A percentile compares a stretch with the other conserved stretches of the same genome.
Conservation (phyloP, 2,329 filamentous ascomycete genomes). For the Pezicula rhizophila region DNA sequence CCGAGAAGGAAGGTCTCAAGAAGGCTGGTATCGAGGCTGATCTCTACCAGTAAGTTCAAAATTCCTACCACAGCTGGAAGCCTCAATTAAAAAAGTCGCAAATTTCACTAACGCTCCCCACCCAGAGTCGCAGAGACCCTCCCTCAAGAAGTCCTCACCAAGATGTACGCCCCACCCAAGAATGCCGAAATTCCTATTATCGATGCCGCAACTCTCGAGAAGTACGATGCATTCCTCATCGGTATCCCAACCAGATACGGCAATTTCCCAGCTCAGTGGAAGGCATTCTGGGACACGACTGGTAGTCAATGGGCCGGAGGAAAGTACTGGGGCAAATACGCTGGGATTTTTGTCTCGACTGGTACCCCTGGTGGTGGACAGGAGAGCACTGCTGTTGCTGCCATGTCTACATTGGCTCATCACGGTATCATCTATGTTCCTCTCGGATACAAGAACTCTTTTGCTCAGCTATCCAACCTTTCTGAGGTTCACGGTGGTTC, state of each 20-base stretch:
- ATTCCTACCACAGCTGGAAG: constrained; percentile 5
- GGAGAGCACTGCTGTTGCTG: constrained; percentile 75
- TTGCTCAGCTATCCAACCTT: constrained; percentile 63
- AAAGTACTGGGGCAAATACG: constrained; percentile 79
- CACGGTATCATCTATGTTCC: constrained; percentile 98
- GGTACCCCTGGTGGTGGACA: constrained; percentile 82
- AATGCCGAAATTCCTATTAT: constrained; percentile 57
- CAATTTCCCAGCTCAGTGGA: constrained; percentile 97
- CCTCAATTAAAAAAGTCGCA: neutral
- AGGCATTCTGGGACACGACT: constrained; percentile 79
- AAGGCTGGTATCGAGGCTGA: constrained; percentile 77
- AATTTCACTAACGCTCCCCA: neutral
- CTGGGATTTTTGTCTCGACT: constrained; percentile 87
- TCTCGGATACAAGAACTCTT: constrained; percentile 80
- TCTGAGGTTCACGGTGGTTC: constrained; percentile 78
- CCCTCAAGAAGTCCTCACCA: constrained; percentile 69
- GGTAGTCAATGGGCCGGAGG: constrained; percentile 78
- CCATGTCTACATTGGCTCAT: constrained; percentile 82
- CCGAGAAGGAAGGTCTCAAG: constrained; percentile 86
- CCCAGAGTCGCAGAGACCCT: constrained; percentile 72
- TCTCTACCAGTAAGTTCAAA: constrained; percentile 55
- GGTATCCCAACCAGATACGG: constrained; percentile 95
- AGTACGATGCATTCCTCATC: constrained; percentile 85
- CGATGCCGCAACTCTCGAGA: constrained; percentile 51
- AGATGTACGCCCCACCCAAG: constrained; percentile 87